Base-by-base conservation (phyloP, 371 early-diverging fungal species). In the Haplosporangium sp. region DNA sequence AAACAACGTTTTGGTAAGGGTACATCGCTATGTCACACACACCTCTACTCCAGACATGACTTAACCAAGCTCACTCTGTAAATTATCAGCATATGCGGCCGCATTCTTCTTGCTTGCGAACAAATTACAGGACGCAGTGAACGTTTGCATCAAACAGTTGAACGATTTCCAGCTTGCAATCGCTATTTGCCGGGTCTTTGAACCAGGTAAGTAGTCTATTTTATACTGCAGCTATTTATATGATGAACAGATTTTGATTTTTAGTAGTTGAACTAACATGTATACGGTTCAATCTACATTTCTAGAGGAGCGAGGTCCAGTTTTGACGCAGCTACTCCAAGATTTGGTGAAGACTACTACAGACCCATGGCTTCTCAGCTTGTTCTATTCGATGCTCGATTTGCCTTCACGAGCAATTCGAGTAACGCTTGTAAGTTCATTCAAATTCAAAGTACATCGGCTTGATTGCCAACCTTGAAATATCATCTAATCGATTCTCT, bases 31-130 rank as follows among this genome's bases (percentile, higher is more conserved):
- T 15, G 13, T n/a, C 35, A 39, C 37, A 50, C 50, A 19, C 15
- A 64, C 35, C 10, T 39, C 15, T 17, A 10, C 8, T 27, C 8
- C 2, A 39, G 4, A 15, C 20, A 67, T 35, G 2, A 45, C 45
- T 3, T 47, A 58, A 39, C 4, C 40, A 52, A n/a, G 10, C 52
- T 58, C 60, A 53, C 67, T 34, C 39, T 11, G 48, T 55, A 38
- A 40, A 1, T 8, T 63, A 35, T 27, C 86, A 90, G 94, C 93
- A 57, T 96, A 97, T 71, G 97, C 99, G 0, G 98, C 94, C 0
- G 92, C 97, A 0, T 99, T 99, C 84, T 99, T 99, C 73, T 76
- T 99, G 67, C 87, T 99, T 13, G 98, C 92, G 0, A 95, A 93
- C 61, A 90, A 90, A 47, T 82, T 96, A 5, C 87, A 88, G 55